Base-by-base conservation (phyloP, 768 basidiomycete species). In the Rhodocollybia butyracea region DNA sequence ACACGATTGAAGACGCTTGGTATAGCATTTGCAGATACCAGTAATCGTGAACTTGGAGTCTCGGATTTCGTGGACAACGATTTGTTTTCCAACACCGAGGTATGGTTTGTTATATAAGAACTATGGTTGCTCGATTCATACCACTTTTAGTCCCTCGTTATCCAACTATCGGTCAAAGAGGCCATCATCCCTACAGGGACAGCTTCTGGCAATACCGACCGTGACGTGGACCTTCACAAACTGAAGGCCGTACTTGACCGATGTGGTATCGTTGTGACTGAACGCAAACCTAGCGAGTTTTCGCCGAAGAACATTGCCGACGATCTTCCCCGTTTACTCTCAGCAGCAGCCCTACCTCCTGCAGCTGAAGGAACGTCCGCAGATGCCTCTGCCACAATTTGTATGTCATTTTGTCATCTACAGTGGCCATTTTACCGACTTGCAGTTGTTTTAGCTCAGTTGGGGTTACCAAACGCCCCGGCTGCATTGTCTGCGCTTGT, bases 81-180 rank as follows among this genome's bases (percentile, higher is more conserved):
- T 57, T 74, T 94, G 15, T 98, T 95, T 70, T 94, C 93, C 1
- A 99, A 98, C 63, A 86, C 89, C 3, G 96, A 99, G 79, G 96
- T 93, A 57, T 39, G 71, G 22, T 11, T 24, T 52, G 27, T 12
- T 2, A 13, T 29, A 1, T 30, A 26, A 27, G 3, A 22, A 7
- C 17, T 29, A 36, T 17, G 6, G 26, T 29, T 15, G 24, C n/a
- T 22, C 12, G 10, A 50, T 27, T 36, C 3, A 42, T 17, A 24
- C 27, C 3, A n/a, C 38, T 22, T 24, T 7, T 63, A 98, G 96
- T 94, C 94, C 2, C 80, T 98, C 31, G 74, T 98, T 32, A 98
- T 98, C 57, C 97, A 99, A 67, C 81, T 98, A 2, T 94, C 93
- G 0, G 91, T 94, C n/a, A 98, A 98, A 67, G 97, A 99, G 70